Evolutionary conservation across 805 yeast genomes (phyloP), one percentile per base, ranked within the genome.

Genomic region (Starmerella cellae): DNA sequence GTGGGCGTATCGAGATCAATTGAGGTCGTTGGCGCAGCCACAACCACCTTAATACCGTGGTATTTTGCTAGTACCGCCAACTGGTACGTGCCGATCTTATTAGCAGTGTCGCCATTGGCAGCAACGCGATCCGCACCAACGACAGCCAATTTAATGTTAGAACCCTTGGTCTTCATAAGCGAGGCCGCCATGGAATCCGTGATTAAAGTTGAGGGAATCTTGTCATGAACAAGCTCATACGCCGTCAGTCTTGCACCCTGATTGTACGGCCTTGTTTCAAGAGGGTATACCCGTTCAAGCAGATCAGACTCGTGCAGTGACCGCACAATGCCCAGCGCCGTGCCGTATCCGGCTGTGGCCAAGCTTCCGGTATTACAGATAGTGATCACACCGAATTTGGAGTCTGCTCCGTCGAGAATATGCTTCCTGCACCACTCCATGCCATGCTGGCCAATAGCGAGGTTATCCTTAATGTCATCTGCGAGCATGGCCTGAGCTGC

Each of bases 281-380:
- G 70, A 5, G 95, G 88, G 53, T 77, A 91, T 1, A 79, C 91
- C 38, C 76, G 84, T 9, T 73, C 68, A 49, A 88, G 62, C 56
- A 67, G 69, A 35, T 75, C 72, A 0, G 64, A 52, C 1, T 60
- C 49, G 41, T 60, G 72, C 47, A 82, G 66, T 0, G 94, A 75
- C 51, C 97, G 73, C 31, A 88, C 75, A 20, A 91, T 82, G 13
- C 98, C 97, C 24, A 88, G 68, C 0, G 97, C 97, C 4, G 98
- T 88, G 24, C 98, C 98, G 58, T 85, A 88, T 2, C 97, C 97
- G 3, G 97, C 83, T 1, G 98, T 88, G 1, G 98, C 98, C 45
- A 88, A 67, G 0, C 96, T 83, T 0, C 98, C 98, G 1, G 98
- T 88, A 62, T 88, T 88, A 62, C 98, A 88, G 43, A 91, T 82